Evolutionary conservation across 371 early-diverging fungal genomes (phyloP), one percentile per base, ranked within the genome.

Genomic region (Mortierella sp.): DNA sequence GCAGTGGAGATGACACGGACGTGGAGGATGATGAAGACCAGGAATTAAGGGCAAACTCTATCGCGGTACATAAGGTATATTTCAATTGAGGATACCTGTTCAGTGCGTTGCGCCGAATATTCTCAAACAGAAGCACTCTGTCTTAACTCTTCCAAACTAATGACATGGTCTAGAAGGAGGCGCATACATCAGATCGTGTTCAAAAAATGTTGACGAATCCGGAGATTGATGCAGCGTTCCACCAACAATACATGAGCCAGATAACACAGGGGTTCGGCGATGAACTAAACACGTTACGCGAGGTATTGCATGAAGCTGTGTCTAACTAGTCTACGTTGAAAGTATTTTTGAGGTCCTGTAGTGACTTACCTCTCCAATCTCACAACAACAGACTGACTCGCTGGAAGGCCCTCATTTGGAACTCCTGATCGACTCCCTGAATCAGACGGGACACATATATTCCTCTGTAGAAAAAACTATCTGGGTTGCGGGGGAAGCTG

Each of bases 211-310:
- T 76, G 36, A 73, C 76, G 10, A 73, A 82, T 33, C 82, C 82
- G 41, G 76, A 82, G 65, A 73, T 82, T 59, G 82, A 82, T 33
- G 67, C 70, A 4, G 82, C 82, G 5, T 82, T 82, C 58, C 76
- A 72, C 22, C 65, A 73, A 47, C 70, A 73, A 58, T 82, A 82
- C 28, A 82, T 82, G 82, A 72, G 76, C 45, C 67, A 72, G 52
- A 76, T 82, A 50, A 82, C 76, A 9, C 76, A 73, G 58, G 82
- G 76, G 15, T 82, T 82, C 52, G 82, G 82, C 24, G 82, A 82
- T 45, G 82, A 82, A 60, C 62, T 82, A 48, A 82, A 76, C 58
- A 66, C 76, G 33, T 58, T 82, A 40, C 65, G 76, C 43, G 82
- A 82, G 76, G 82, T 81, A 81, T 40, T 55, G 43, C 33, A 28